Base-by-base conservation (phyloP, 108 stramenopile species). In the Mediolabrus comicus region DNA sequence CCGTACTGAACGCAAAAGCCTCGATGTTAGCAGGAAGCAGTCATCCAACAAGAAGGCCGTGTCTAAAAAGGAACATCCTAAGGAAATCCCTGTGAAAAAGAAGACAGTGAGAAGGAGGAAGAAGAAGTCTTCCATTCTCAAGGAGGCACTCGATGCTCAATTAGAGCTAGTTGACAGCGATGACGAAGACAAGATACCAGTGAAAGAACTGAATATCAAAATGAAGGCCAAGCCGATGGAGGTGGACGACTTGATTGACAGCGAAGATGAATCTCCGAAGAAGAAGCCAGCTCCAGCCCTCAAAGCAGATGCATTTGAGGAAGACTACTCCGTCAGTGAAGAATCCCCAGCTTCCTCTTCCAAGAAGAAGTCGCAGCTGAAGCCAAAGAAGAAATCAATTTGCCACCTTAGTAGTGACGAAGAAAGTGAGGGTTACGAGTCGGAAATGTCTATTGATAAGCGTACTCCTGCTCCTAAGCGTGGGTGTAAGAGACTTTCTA, bases 101-200 rank as follows among this genome's bases (percentile, higher is more conserved):
- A 63, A 63, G 39, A 12, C 36, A 31, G 55, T 2, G 59, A 17
- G 39, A 31, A 60, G 24, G 41, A 80, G 55, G 19, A 71, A 71
- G 39, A 36, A 38, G 19, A 65, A 57, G 6, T 43, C 57, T 11
- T 49, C 73, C 36, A 28, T 41, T 2, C 13, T 72, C 19, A 75
- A 79, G 74, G 29, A 26, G 27, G 78, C 51, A 2, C 49, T 54
- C 0, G 19, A 49, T 69, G 67, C 55, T 39, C 52, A 53, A 41
- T 51, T 60, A 3, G 32, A 65, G 31, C 41, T 55, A 25, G 54
- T 29, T 17, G 81, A 84, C 53, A 46, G 27, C 19, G 79, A 62
- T 26, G 68, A 19, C 39, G 69, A 72, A 17, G 77, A 66, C 27
- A 34, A 43, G 6, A 24, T n/a, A n/a, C n/a, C n/a, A n/a, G n/a